Evolutionary conservation across 495 filamentous ascomycete genomes (phyloP), one percentile per base, ranked within the genome.

Genomic region (Xylaria cubensis): DNA sequence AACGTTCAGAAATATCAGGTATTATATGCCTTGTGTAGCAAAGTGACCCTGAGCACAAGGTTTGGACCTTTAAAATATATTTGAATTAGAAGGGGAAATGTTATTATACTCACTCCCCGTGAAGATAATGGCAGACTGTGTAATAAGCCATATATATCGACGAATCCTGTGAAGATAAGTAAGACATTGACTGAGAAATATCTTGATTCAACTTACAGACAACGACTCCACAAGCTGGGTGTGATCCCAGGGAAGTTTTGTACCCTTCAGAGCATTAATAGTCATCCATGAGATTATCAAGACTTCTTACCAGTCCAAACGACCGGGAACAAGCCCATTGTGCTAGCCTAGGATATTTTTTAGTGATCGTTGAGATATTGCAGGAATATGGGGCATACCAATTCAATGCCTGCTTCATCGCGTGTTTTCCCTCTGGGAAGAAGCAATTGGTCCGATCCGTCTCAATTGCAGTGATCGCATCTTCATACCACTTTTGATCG

Each of bases 61-160:
- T 3, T 51, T 32, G 2, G 53, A 56, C 3, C 4, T 26, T 26
- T 32, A 8, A 56, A 1, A 56, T 4, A n/a, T 3, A 56, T 39
- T 29, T 10, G 8, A 12, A 26, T 3, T 10, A 24, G 24, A 10
- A 50, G 44, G 12, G 9, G 12, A 46, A 66, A 9, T 34, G n/a
- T 21, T 0, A 21, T 51, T 13, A 21, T 51, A 67, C 65, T 67
- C 29, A 67, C 65, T 87, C 86, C 59, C 84, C 88, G 82, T 97
- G 94, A 29, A 99, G 88, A 74, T 91, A 88, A 80, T 97, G 95
- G 13, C 93, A 90, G 73, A 99, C 90, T 9, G 96, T 97, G 83
- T 99, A 99, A 84, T 98, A 99, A 19, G 94, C 90, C 92, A 94
- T 95, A 83, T 99, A 99, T 77, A 98, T 88, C 2, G 96, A 97